These are phyloP conservation scores for Solanum phureja DNA, from an alignment of 257 asterid species.

Conservation along the genomic window DNA sequence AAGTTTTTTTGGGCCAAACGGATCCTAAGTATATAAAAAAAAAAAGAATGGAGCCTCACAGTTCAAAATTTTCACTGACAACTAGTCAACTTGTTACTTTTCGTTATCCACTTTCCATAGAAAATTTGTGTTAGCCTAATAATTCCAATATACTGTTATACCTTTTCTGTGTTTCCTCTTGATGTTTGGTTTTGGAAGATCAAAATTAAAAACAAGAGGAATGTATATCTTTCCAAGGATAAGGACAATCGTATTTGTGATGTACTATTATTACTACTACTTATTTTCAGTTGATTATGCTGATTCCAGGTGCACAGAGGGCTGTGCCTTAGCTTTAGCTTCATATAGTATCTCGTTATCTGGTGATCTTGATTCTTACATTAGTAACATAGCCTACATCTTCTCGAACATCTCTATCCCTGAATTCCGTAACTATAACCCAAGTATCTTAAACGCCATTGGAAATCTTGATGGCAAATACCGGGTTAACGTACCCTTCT, in stretches of 20 bases:
- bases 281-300: background rate
- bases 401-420: background rate
- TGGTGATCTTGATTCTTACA: rapidly evolving
- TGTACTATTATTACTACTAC: background rate
- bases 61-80: background rate
- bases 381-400: rapidly evolving
- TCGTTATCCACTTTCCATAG: background rate
- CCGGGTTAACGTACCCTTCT: background rate
- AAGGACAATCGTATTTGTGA: background rate
- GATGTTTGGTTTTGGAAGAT: background rate
- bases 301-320: background rate
- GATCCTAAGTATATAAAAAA: no score
- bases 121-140: background rate
- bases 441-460: background rate
- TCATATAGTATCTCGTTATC: background rate
- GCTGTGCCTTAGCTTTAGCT: background rate
- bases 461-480: background rate
- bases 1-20: no score
- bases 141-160: background rate
- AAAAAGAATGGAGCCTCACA: no score
- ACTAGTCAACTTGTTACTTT: background rate
- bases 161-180: background rate
- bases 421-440: background rate
- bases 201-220: background rate
- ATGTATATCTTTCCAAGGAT: background rate